Evolutionary conservation across 2,329 filamentous ascomycete species (phyloP), one percentile per base, ranked within the genome.

Genomic region (Fusarium sp.): DNA sequence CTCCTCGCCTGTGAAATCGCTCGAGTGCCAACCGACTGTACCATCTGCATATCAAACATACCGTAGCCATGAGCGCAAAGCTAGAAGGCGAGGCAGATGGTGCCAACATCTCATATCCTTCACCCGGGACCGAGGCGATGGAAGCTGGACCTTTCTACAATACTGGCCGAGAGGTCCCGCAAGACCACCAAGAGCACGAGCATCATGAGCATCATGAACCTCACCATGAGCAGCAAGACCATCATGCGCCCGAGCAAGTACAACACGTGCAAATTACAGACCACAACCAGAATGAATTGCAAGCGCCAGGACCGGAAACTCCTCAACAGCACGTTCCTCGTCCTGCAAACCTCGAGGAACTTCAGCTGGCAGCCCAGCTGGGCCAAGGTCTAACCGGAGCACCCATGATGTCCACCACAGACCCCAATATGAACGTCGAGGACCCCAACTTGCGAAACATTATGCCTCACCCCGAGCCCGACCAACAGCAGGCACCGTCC

Each of bases 321-420:
- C 78, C 82, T 23, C 82, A 83, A 46, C 84, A 84, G 32, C 83
- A 85, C 49, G 75, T 80, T 14, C 74, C 81, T 17, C 81, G 82
- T 15, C 80, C 84, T 4, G 80, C 84, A 38, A 88, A 85, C 62
- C 82, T 84, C 8, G 87, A 88, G 71, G 87, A 89, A 78, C 81
- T 89, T 44, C 87, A 88, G 76, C 80, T 89, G 41, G 87, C 87
- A 17, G 87, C 88, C 13, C 88, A 89, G 74, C 79, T 90, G 44
- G 87, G 86, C 50, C 86, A 88, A 65, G 86, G 84, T 45, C 80
- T 89, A 18, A 85, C 86, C 30, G 79, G 81, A 13, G 76, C 82
- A 15, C 82, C 85, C 38, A 84, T 87, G 64, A 83, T 89, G 76
- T 80, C 83, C n/a, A 78, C 82, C 18, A 82, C 85, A 20, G 84